These are phyloP conservation scores for Vitis rotundifolia DNA, from an alignment of 164 flowering plant species.

Conservation along the genomic window DNA sequence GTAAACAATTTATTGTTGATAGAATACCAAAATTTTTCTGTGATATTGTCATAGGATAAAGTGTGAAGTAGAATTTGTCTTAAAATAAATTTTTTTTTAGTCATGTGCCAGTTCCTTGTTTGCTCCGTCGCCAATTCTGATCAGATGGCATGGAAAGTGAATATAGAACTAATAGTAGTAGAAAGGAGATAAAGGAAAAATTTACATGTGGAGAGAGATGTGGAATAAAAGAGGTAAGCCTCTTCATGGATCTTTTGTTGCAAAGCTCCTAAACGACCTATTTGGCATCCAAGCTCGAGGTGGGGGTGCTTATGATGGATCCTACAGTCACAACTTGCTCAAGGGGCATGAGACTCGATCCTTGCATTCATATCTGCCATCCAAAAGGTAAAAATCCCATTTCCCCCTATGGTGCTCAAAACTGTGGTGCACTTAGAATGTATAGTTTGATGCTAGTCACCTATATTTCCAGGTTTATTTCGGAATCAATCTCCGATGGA, in stretches of 20 bases:
- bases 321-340: conserved; percentile 73
- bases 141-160: background rate
- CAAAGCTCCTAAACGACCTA: conserved; percentile 76
- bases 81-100: no score
- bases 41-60: no score
- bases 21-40: no score
- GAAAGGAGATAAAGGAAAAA: background rate
- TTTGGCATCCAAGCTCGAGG: conserved; percentile 90
- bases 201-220: conserved; percentile 46
- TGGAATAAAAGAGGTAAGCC: conserved; percentile 58
- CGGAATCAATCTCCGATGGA: conserved; percentile 89
- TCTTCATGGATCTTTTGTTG: conserved; percentile 73
- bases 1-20: no score
- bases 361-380: conserved; percentile 46
- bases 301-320: conserved; percentile 90
- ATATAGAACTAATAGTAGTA: no score
- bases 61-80: no score
- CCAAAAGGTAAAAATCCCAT: conserved; percentile 41
- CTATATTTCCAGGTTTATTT: conserved; percentile 49
- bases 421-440: no score
- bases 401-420: no score
- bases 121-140: conserved; percentile 32
- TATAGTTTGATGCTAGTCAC: no score
- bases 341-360: conserved; percentile 39
- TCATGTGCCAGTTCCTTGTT: conserved; percentile 39